Evolutionary conservation across 129 eudicot species (phyloP).

Genomic region (Flaveria sonorensis): DNA sequence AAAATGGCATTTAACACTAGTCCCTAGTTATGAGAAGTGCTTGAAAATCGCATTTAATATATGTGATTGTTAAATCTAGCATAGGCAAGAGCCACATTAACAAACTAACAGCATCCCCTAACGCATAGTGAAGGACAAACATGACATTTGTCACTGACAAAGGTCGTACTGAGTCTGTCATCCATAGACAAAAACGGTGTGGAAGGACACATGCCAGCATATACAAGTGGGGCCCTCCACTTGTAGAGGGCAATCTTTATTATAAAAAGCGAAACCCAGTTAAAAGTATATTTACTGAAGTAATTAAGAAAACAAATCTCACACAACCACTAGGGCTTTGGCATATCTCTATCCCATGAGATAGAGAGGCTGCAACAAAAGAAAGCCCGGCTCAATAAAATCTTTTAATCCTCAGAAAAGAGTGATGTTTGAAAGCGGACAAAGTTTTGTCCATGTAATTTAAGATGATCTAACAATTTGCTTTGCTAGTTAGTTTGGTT

Average conservation of each 20-base stretch:
- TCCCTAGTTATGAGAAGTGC: neutral
- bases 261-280: neutral
- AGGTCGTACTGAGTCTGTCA: neutral
- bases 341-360: neutral
- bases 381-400: too few relatives aligned
- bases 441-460: neutral
- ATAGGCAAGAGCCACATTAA: neutral
- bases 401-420: too few relatives aligned
- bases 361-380: too few relatives aligned
- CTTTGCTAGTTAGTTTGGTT: neutral
- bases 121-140: neutral
- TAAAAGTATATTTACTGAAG: neutral
- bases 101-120: neutral
- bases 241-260: neutral
- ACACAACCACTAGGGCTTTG: too few relatives aligned
- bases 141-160: neutral
- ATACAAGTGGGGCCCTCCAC: neutral
- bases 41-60: neutral
- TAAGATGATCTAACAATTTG: conserved; percentile 1
- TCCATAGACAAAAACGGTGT: neutral
- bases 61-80: neutral
- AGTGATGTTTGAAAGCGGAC: neutral
- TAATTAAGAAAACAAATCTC: neutral
- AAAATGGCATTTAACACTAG: neutral
- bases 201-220: neutral